Evolutionary conservation across 768 basidiomycete genomes (phyloP).

Genomic region (Amanita fuliginea): DNA sequence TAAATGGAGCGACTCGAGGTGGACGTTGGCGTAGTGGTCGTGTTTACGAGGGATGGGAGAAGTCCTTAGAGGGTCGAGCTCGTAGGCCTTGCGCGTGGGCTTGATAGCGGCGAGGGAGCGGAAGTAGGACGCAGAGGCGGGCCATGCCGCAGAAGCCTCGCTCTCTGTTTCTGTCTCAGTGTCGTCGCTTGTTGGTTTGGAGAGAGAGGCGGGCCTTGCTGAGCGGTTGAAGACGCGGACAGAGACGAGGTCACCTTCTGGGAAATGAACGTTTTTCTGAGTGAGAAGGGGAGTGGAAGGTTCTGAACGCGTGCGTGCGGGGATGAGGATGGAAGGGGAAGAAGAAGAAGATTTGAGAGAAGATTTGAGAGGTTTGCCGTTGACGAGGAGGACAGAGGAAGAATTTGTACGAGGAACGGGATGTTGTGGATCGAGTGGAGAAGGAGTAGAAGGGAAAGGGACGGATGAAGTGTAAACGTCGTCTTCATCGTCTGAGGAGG

Average conservation of each 20-base stretch:
- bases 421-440: conserved; percentile 10
- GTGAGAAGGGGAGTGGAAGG: conserved; percentile 40
- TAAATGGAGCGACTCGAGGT: conserved; percentile 18
- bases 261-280: conserved; percentile 84
- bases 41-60: conserved; percentile 16
- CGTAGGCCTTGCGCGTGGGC: conserved; percentile 8
- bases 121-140: conserved; percentile 2
- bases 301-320: conserved; percentile 35
- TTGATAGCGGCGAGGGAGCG: background rate
- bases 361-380: conserved; percentile 80
- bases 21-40: conserved; percentile 17
- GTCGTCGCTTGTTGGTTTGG: conserved; percentile 26
- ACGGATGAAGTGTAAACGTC: conserved; percentile 12
- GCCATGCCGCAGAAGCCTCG: conserved; percentile 9
- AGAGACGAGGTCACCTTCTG: conserved; percentile 50
- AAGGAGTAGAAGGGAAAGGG: conserved; percentile 13
- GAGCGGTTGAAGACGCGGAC: conserved; percentile 53
- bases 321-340: conserved; percentile 32
- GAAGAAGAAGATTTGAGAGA: conserved; percentile 63
- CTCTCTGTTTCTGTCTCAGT: conserved; percentile 35
- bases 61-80: conserved; percentile 13
- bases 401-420: conserved; percentile 26
- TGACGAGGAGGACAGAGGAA: conserved; percentile 40
- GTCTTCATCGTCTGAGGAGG: conserved; percentile 2
- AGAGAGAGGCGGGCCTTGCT: conserved; percentile 58